Percentiles rank a stretch among this genome's conserved stretches.
Evolutionary conservation across 768 basidiomycete species (phyloP).

Genomic region (Hericium erinaceus): DNA sequence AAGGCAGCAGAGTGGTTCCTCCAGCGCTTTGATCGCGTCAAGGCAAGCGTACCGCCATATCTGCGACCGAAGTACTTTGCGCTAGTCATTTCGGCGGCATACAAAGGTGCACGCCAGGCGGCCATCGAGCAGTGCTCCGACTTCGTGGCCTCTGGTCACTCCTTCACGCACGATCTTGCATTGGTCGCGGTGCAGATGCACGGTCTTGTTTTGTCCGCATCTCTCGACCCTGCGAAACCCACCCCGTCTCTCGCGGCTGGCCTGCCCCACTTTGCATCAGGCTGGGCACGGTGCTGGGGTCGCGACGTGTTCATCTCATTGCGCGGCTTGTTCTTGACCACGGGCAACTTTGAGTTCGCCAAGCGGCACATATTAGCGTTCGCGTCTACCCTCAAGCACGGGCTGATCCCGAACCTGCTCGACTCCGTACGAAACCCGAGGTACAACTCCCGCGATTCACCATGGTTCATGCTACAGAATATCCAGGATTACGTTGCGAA

Average conservation of each 20-base stretch:
- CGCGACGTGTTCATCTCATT: conserved; percentile 91
- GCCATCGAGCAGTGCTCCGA: conserved; percentile 85
- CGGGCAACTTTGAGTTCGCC: conserved; percentile 81
- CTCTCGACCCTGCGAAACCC: conserved; percentile 60
- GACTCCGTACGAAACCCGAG: conserved; percentile 84
- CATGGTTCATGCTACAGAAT: conserved; percentile 99
- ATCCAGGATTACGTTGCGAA: conserved; percentile 87
- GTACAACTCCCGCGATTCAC: conserved; percentile 95
- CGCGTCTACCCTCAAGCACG: conserved; percentile 88
- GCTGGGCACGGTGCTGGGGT: conserved; percentile 98
- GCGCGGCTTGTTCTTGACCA: conserved; percentile 87
- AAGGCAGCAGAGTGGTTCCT: conserved; percentile 78
- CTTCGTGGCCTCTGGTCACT: conserved; percentile 76
- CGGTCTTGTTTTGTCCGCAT: conserved; percentile 84
- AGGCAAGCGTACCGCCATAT: conserved; percentile 67
- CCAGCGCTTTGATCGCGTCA: conserved; percentile 79
- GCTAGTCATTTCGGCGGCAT: conserved; percentile 80
- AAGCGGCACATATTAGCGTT: conserved; percentile 89
- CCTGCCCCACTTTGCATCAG: conserved; percentile 84
- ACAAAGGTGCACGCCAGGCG: conserved; percentile 79
- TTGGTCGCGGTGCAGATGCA: conserved; percentile 85
- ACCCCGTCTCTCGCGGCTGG: conserved; percentile 90
- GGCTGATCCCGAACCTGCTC: conserved; percentile 90
- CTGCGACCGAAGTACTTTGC: conserved; percentile 96
- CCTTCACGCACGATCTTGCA: conserved; percentile 86